Evolutionary conservation across 805 yeast genomes (phyloP), one percentile per base, ranked within the genome.

Genomic region (Komagataella kurtzmanii): DNA sequence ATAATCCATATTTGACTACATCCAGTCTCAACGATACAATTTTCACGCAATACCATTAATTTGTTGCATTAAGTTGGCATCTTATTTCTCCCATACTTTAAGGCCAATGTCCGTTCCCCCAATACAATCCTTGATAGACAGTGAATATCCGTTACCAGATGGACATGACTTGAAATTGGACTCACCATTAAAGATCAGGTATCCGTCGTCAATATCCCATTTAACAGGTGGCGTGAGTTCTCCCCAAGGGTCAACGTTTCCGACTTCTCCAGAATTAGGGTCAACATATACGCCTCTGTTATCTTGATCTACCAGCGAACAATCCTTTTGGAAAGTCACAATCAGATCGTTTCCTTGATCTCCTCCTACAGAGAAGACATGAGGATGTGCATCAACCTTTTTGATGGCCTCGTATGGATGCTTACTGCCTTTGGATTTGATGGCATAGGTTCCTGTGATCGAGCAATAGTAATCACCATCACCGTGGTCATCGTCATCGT

Each of bases 191-290:
- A 30, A 30, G n/a, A 14, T 30, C 12, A 30, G 6, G 40, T 30
- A 30, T 8, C 40, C 40, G 10, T 30, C 40, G 12, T 30, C 40
- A 30, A 30, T 14, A 30, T 30, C 40, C 40, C 40, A 30, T 30
- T 30, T 30, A 30, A 30, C 40, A 14, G 40, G 8, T 30, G 40
- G 40, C 40, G 40, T 30, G 40, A 30, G 40, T 30, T 30, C 40
- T 30, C 40, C 40, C 40, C 40, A 30, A 17, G 79, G 73, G 56
- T 81, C 85, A 23, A 80, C 75, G 56, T 80, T 81, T 17, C 72
- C 67, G 4, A 80, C 63, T 53, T 77, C 73, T 8, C 85, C 85
- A 0, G 84, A 79, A 1, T 72, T 65, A 1, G 84, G 84, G 56
- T 81, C 85, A 14, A 79, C 69, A 60, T 75, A 81, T 10, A 30